Conservation (phyloP, 2,329 filamentous ascomycete genomes). For the Colletotrichum spinosum region DNA sequence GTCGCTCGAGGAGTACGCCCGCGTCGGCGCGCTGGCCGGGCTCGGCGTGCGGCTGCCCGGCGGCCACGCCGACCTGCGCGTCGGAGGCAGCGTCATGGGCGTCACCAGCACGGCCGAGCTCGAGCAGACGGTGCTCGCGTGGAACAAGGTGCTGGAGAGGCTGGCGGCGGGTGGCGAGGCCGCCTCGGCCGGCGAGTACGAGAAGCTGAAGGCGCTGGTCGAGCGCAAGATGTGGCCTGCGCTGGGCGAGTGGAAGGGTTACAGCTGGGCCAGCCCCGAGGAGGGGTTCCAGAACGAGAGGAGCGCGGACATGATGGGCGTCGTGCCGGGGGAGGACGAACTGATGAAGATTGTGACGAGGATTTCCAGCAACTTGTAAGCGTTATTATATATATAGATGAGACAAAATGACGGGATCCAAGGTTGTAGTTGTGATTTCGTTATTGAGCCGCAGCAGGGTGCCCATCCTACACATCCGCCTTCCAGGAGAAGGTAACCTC, state of each 20-base stretch:
- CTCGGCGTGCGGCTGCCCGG: conserved; percentile 41
- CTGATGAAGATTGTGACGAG: conserved; percentile 27
- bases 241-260: conserved; percentile 73
- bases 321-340: conserved; percentile 23
- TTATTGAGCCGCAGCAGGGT: no score
- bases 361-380: conserved; percentile 21
- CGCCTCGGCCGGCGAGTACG: conserved; percentile 42
- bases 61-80: conserved; percentile 40
- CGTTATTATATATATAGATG: background rate
- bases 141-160: conserved; percentile 64
- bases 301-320: conserved; percentile 24
- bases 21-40: conserved; percentile 58
- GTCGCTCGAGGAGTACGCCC: conserved; percentile 74
- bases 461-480: no score
- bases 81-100: conserved; percentile 74
- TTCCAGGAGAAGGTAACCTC: no score
- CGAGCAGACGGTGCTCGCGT: conserved; percentile 70
- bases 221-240: conserved; percentile 63
- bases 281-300: conserved; percentile 55
- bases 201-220: conserved; percentile 49
- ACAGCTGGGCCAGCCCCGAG: conserved; percentile 71
- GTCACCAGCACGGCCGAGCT: conserved; percentile 73
- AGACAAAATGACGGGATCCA: background rate
- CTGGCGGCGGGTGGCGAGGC: conserved; percentile 48
- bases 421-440: background rate